These are phyloP conservation scores for Aureobasidium sp. DNA, from an alignment of 2,329 filamentous ascomycete species.

Conservation along the genomic window DNA sequence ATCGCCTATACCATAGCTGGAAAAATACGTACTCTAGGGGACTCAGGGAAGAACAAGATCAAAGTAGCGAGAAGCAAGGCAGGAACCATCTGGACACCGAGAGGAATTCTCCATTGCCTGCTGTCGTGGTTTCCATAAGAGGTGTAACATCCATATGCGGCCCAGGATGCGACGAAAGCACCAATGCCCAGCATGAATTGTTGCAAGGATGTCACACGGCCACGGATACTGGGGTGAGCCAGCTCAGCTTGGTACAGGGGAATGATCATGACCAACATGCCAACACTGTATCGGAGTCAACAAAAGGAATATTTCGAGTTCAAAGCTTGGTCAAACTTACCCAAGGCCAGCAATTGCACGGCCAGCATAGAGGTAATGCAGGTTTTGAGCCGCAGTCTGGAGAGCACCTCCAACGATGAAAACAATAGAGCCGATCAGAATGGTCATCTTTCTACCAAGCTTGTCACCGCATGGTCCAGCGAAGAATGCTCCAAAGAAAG, in stretches of 20 bases:
- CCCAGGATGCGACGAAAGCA: conserved; percentile 64
- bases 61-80: conserved; percentile 57
- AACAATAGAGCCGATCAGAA: conserved; percentile 61
- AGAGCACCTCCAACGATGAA: conserved; percentile 67
- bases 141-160: conserved; percentile 56
- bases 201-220: conserved; percentile 65
- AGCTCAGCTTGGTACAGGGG: conserved; percentile 74
- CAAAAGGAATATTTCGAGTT: too few relatives aligned
- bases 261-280: conserved; percentile 56
- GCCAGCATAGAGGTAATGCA: conserved; percentile 61
- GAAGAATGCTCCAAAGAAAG: conserved; percentile 60
- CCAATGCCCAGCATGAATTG: conserved; percentile 80
- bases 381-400: conserved; percentile 58
- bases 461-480: conserved; percentile 58
- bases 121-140: conserved; percentile 41
- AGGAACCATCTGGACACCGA: conserved; percentile 66
- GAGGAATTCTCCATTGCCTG: conserved; percentile 54
- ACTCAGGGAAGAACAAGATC: conserved; percentile 67
- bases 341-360: conserved; percentile 62
- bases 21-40: conserved; percentile 24
- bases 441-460: conserved; percentile 64
- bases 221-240: conserved; percentile 69
- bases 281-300: conserved; percentile 39
- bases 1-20: background rate
- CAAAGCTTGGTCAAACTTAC: conserved; percentile 34